These are phyloP conservation scores for Chrysosporium keratinophilum DNA, from an alignment of 2,329 filamentous ascomycete species.

Conservation along the genomic window DNA sequence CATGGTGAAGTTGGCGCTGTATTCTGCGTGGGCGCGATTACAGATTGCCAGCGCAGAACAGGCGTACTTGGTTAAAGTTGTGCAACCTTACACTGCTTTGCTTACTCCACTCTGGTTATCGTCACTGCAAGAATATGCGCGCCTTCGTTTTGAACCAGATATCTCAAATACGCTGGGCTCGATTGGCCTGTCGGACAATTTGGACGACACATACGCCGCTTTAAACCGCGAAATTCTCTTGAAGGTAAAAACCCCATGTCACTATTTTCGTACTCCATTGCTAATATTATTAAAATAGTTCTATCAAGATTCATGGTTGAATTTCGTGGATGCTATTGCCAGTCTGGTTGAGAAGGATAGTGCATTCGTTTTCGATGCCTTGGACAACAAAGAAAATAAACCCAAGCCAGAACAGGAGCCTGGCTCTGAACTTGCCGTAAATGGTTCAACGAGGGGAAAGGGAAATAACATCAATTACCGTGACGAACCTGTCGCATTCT, in stretches of 20 bases:
- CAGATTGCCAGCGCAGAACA: slow-evolving; percentile 93
- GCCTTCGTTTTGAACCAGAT: slow-evolving; percentile 88
- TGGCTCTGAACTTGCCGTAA: slow-evolving; percentile 15
- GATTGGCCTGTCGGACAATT: slow-evolving; percentile 67
- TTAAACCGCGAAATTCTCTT: slow-evolving; percentile 88
- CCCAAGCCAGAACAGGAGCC: slow-evolving; percentile 1
- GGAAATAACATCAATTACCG: slow-evolving; percentile 87
- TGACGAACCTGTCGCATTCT: slow-evolving; percentile 95
- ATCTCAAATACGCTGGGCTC: slow-evolving; percentile 84
- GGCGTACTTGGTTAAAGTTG: slow-evolving; percentile 73
- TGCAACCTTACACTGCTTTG: slow-evolving; percentile 80
- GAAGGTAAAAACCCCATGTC: slow-evolving; percentile 39
- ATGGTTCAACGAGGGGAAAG: slow-evolving; percentile 42
- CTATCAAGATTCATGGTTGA: slow-evolving; percentile 95
- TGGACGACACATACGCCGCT: slow-evolving; percentile 90
- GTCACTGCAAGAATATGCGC: slow-evolving; percentile 84
- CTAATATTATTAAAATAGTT: slow-evolving; percentile 43
- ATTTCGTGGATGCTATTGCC: slow-evolving; percentile 91
- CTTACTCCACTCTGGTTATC: slow-evolving; percentile 90
- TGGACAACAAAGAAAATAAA: slow-evolving; percentile 46
- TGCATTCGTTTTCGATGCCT: slow-evolving; percentile 90
- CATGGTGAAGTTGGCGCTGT: slow-evolving; percentile 97
- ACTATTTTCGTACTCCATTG: not conserved
- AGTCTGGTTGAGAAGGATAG: slow-evolving; percentile 96
- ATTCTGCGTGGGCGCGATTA: slow-evolving; percentile 92